Evolutionary conservation across 129 eudicot genomes (phyloP).

Genomic region (Deinandra increscens): DNA sequence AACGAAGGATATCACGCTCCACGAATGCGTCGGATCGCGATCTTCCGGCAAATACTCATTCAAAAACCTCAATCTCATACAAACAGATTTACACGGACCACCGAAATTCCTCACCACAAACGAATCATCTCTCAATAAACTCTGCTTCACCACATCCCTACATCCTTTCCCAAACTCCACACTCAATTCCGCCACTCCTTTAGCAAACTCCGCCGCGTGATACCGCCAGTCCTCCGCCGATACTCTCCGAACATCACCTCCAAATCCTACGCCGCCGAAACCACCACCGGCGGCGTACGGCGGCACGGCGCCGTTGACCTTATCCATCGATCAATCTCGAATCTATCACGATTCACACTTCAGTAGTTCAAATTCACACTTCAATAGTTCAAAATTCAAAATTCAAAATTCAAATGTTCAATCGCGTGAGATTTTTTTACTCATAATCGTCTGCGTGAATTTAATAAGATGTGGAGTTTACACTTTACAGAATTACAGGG

Average conservation of each 20-base stretch:
- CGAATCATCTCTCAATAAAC: slow-evolving; percentile 66
- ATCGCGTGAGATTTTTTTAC: slow-evolving; percentile 19
- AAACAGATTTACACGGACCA: slow-evolving; percentile 44
- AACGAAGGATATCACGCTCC: slow-evolving; percentile 64
- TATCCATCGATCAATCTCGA: slow-evolving; percentile 32
- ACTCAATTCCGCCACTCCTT: slow-evolving; percentile 87
- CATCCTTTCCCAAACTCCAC: slow-evolving; percentile 83
- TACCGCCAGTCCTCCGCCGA: slow-evolving; percentile 53
- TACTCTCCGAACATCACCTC: slow-evolving; percentile 17
- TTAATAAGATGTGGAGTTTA: slow-evolving; percentile 30
- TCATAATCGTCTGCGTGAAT: slow-evolving; percentile 18
- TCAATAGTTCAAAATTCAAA: no score
- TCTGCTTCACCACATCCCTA: slow-evolving; percentile 85
- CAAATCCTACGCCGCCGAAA: slow-evolving; percentile 15
- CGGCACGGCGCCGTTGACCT: slow-evolving; percentile 52
- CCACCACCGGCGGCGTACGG: slow-evolving; percentile 27
- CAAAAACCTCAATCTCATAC: slow-evolving; percentile 53
- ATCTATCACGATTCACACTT: slow-evolving; percentile 5
- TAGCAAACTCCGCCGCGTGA: slow-evolving; percentile 79
- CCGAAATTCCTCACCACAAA: slow-evolving; percentile 50
- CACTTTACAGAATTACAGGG: no score
- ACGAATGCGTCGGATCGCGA: slow-evolving; percentile 82
- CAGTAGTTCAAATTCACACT: no score
- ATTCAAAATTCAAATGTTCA: no score
- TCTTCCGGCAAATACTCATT: slow-evolving; percentile 82